A percentile compares a stretch with the other conserved stretches of the same genome.
Conservation (phyloP, 441 rosid species). For the Adansonia madagascariensis region DNA sequence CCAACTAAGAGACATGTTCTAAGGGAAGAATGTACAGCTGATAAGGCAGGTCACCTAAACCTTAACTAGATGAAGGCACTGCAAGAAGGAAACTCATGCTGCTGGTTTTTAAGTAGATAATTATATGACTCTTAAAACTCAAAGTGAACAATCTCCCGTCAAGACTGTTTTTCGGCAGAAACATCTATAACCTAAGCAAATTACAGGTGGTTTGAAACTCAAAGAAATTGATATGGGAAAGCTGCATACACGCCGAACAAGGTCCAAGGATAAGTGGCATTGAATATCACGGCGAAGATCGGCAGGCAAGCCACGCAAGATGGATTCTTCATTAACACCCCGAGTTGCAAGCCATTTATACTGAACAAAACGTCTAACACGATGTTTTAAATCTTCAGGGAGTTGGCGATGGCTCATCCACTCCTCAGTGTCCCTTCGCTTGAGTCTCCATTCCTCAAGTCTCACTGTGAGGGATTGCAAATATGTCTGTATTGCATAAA, state of each 20-base stretch:
- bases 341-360: constrained; percentile 90
- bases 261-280: constrained; percentile 87
- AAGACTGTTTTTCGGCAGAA: background rate
- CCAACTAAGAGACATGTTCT: background rate
- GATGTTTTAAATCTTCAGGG: constrained; percentile 69
- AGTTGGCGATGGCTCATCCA: constrained; percentile 98
- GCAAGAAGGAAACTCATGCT: background rate
- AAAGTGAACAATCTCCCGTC: background rate
- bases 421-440: constrained; percentile 90
- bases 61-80: background rate
- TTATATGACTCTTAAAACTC: background rate
- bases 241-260: constrained; percentile 78
- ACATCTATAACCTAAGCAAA: background rate
- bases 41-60: background rate
- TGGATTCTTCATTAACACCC: constrained; percentile 88
- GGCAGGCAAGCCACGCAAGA: constrained; percentile 74
- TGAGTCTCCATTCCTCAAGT: constrained; percentile 95
- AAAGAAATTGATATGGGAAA: constrained; percentile 19
- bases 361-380: constrained; percentile 74
- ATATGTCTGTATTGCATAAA: constrained; percentile 61
- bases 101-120: background rate
- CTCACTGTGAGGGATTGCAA: constrained; percentile 88
- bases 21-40: background rate
- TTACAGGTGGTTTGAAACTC: background rate
- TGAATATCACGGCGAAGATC: constrained; percentile 92